Evolutionary conservation across 768 basidiomycete genomes (phyloP).

Genomic region (Podaxis sp.): DNA sequence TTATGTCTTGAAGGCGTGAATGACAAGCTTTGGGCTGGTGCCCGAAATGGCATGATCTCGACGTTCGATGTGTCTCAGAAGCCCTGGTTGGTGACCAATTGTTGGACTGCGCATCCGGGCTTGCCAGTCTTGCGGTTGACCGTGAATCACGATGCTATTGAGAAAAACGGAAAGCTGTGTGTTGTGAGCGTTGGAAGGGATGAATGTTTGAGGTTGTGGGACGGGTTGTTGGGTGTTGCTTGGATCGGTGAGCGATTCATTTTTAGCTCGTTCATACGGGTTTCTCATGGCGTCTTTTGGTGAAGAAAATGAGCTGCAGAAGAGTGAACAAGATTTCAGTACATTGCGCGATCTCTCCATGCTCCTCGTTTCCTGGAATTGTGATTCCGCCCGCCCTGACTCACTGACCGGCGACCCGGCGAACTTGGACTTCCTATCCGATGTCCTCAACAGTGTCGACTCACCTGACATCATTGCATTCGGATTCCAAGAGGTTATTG

Average conservation of each 20-base stretch:
- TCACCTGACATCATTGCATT: constrained; percentile 82
- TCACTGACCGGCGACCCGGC: constrained; percentile 59
- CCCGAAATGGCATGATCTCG: constrained; percentile 75
- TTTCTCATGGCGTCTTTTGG: constrained; percentile 1
- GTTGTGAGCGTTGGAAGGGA: constrained; percentile 79
- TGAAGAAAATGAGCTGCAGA: constrained; percentile 72
- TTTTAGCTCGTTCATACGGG: background rate
- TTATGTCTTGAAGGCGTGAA: constrained; percentile 83
- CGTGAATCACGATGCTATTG: constrained; percentile 76
- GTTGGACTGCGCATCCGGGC: constrained; percentile 78
- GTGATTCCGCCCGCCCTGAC: constrained; percentile 84
- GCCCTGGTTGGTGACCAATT: constrained; percentile 87
- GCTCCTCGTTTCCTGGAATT: constrained; percentile 90
- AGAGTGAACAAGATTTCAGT: constrained; percentile 75
- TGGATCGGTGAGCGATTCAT: constrained; percentile 74
- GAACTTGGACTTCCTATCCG: constrained; percentile 81
- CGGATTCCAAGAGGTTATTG: constrained; percentile 95
- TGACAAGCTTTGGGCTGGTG: constrained; percentile 84
- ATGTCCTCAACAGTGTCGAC: constrained; percentile 70
- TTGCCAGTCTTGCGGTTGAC: constrained; percentile 61
- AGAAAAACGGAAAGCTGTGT: constrained; percentile 60
- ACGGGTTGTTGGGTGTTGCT: constrained; percentile 79
- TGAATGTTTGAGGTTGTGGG: constrained; percentile 79
- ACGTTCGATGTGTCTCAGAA: constrained; percentile 72
- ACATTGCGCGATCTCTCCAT: constrained; percentile 74